Base-by-base conservation (phyloP, 441 rosid genomes). In the Adansonia grandidieri region DNA sequence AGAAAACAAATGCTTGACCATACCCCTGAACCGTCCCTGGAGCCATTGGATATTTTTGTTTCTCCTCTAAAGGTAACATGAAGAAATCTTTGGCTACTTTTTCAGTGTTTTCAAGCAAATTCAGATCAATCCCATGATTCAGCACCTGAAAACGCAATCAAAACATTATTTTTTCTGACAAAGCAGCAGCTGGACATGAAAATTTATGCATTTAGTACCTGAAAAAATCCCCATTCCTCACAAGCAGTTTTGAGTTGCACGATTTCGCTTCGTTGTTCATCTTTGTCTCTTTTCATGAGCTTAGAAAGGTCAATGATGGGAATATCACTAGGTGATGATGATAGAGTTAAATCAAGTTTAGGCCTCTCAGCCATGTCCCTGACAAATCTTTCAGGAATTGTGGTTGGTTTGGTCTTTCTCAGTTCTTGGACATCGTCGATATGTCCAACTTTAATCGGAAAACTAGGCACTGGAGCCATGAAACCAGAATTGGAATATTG, bases 21-120 rank as follows among this genome's bases (percentile, higher is more conserved):
- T 91, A 89, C 54, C 95, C 93, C 77, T 91, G 93, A 79, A 89
- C 91, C 0, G 93, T 91, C 76, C 95, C 95, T 44, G 92, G 90
- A 51, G 82, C 88, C 93, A 91, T 89, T 9, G 91, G 91, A 73
- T 91, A 91, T 80, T 86, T 89, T 70, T 79, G 84, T 76, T 91
- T 91, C 84, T 91, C 93, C 74, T 88, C 90, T 69, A 91, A 74
- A 61, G 95, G 93, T 77, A 88, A 68, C 81, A 83, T 88, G 79
- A 91, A 89, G 83, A 89, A 91, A 73, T 84, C 91, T 47, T 78
- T 83, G 2, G 89, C 90, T 61, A 87, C 88, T 71, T 87, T 85
- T 83, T 91, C 93, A 61, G 87, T 85, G 56, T 80, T 84, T 75
- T 86, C 92, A 56, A 82, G 71, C 48, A 88, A 79, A 19, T 68